Evolutionary conservation across 129 eudicot genomes (phyloP).

Genomic region (Chrysanthemum lavandulifolium): DNA sequence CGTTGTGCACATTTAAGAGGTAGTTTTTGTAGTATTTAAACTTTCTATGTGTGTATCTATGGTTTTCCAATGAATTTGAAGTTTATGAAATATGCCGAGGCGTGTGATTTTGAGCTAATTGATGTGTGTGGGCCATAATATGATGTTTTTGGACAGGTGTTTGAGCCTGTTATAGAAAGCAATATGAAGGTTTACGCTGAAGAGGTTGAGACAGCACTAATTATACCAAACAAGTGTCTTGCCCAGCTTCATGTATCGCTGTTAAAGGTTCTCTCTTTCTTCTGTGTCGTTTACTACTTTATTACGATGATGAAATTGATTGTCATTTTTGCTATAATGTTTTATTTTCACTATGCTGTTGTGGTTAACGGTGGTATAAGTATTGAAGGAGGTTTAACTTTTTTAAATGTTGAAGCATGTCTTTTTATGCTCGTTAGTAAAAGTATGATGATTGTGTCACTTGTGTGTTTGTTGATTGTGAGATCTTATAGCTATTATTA

Average conservation of each 20-base stretch:
- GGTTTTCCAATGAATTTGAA: slow-evolving; percentile 13
- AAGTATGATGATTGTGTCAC: not conserved
- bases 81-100: not conserved
- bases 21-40: not conserved
- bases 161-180: slow-evolving; percentile 60
- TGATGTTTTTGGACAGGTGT: slow-evolving; percentile 51
- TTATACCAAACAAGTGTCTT: slow-evolving; percentile 53
- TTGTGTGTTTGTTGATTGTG: slow-evolving; percentile 9
- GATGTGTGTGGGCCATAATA: not conserved
- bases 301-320: not conserved
- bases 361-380: slow-evolving; percentile 5
- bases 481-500: slow-evolving; percentile 1
- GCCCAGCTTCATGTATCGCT: slow-evolving; percentile 65
- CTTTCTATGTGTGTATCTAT: not conserved
- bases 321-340: slow-evolving; percentile 3
- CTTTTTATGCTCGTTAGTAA: not conserved
- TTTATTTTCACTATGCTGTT: slow-evolving; percentile 2
- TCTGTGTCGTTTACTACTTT: not conserved
- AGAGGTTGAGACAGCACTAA: slow-evolving; percentile 71
- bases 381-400: slow-evolving; percentile 7
- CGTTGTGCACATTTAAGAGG: not conserved
- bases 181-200: slow-evolving; percentile 75
- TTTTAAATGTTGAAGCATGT: not conserved
- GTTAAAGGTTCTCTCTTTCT: slow-evolving; percentile 57
- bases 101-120: not conserved